A percentile compares a stretch with the other conserved stretches of the same genome.
Evolutionary conservation across 805 yeast genomes (phyloP).

Genomic region (Kodamaea lidongshanica): DNA sequence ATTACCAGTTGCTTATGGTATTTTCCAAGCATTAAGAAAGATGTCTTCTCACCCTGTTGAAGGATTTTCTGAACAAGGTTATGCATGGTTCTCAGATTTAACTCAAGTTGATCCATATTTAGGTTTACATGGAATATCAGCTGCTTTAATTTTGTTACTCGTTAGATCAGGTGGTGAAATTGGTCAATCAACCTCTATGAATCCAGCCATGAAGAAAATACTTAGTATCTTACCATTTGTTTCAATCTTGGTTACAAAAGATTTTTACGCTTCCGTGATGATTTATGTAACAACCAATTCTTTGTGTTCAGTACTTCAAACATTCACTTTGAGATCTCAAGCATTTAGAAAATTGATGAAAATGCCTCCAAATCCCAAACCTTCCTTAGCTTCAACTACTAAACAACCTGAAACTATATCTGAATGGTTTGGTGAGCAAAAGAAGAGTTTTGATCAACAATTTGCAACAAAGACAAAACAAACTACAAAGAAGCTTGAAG

Average conservation of each 20-base stretch:
- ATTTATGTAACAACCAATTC: conserved; percentile 83
- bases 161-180: conserved; percentile 88
- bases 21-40: conserved; percentile 77
- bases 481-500: conserved; percentile 32
- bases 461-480: conserved; percentile 30
- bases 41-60: conserved; percentile 82
- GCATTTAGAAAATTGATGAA: conserved; percentile 51
- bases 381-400: conserved; percentile 8
- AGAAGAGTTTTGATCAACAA: conserved; percentile 25
- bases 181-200: conserved; percentile 58
- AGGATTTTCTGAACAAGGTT: conserved; percentile 73
- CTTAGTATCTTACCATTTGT: conserved; percentile 71
- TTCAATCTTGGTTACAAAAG: conserved; percentile 85
- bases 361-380: conserved; percentile 55
- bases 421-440: conserved; percentile 34
- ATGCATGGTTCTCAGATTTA: conserved; percentile 77
- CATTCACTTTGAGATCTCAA: conserved; percentile 54
- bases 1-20: conserved; percentile 81
- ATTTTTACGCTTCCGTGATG: conserved; percentile 77
- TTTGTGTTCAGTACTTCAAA: conserved; percentile 65
- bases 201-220: conserved; percentile 55
- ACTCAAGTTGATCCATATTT: conserved; percentile 84
- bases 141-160: conserved; percentile 66
- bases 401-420: conserved; percentile 27
- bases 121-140: conserved; percentile 80